Conservation (phyloP, 768 basidiomycete species). For the Tricholoma sp. region DNA sequence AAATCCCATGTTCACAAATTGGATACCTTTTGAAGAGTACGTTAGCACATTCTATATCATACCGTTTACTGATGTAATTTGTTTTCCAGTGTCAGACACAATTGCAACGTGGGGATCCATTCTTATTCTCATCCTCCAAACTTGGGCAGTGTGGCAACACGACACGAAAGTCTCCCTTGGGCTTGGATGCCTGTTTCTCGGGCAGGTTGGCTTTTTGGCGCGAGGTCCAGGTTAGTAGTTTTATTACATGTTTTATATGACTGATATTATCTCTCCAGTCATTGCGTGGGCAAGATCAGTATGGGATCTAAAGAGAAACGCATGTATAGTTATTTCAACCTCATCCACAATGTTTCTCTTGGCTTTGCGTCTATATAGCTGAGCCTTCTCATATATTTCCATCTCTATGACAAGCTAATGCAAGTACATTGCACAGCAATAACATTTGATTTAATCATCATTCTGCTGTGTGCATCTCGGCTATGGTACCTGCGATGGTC, state of each 20-base stretch:
- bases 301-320: constrained; percentile 23
- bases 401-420: no score
- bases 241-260: background rate
- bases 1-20: constrained; percentile 27
- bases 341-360: constrained; percentile 23
- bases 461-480: constrained; percentile 24
- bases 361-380: constrained; percentile 28
- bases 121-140: constrained; percentile 27
- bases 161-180: constrained; percentile 18
- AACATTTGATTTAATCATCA: constrained; percentile 29
- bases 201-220: constrained; percentile 21
- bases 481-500: constrained; percentile 17
- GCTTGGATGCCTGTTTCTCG: constrained; percentile 19
- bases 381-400: background rate
- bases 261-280: background rate
- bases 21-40: constrained; percentile 29
- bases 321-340: constrained; percentile 28
- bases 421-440: constrained; percentile 19
- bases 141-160: constrained; percentile 28
- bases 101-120: constrained; percentile 27
- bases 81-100: constrained; percentile 23
- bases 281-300: constrained; percentile 24
- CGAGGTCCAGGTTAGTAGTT: constrained; percentile 23
- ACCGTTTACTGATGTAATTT: background rate
- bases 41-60: background rate